Percentiles rank a stretch among this genome's conserved stretches.
These are phyloP conservation scores for Daphne laureola DNA, from an alignment of 441 rosid species.

Conservation along the genomic window DNA sequence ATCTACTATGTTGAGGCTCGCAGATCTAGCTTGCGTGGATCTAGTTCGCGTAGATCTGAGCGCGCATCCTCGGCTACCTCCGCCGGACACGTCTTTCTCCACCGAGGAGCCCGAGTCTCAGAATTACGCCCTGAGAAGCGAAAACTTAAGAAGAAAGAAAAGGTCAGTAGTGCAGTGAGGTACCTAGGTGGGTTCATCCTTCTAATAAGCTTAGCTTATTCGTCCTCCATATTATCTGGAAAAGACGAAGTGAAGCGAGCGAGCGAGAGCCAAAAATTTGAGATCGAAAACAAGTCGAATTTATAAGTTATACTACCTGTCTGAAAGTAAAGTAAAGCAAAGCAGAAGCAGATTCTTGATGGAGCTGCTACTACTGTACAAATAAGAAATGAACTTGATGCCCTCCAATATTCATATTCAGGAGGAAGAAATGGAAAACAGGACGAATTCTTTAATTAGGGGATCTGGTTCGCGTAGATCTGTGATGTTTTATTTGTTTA, in stretches of 20 bases:
- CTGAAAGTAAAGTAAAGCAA: neutral
- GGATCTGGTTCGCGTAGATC: no score
- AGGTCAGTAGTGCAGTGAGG: neutral
- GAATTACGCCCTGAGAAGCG: no score
- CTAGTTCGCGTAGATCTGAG: no score
- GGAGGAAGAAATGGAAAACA: conserved; percentile 13
- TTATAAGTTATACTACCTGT: no score
- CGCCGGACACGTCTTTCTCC: no score
- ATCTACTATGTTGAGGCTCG: no score
- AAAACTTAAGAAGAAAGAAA: conserved; percentile 5
- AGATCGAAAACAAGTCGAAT: neutral
- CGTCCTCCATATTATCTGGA: conserved; percentile 58
- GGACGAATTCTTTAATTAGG: no score
- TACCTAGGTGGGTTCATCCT: conserved; percentile 94
- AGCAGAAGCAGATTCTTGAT: neutral
- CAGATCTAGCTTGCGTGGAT: no score
- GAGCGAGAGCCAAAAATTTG: neutral
- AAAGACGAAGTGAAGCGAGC: neutral
- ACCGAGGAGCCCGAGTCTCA: no score
- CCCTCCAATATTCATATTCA: conserved; percentile 32
- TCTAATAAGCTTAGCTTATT: conserved; percentile 80
- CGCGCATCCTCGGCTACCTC: no score
- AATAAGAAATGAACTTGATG: neutral
- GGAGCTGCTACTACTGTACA: conserved; percentile 2
- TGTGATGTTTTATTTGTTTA: no score